Conservation (phyloP, 331 rosid species). For the Ulmus americana region DNA sequence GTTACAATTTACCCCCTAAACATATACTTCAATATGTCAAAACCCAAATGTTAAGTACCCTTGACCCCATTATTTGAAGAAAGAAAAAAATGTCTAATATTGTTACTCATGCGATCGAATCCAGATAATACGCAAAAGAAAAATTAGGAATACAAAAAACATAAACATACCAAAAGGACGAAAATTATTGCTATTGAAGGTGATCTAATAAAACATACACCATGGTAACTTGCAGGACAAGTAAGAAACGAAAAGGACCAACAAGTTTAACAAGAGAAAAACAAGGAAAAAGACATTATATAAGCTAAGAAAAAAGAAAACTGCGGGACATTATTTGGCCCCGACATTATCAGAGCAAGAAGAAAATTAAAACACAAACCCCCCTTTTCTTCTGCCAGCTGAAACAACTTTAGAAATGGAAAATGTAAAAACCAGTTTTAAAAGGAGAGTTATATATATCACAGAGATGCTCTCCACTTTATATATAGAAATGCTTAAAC, state of each 20-base stretch:
- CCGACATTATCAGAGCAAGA: constrained; percentile 25
- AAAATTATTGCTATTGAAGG: too few relatives aligned
- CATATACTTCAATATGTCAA: too few relatives aligned
- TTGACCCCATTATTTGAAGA: too few relatives aligned
- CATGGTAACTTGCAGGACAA: constrained; percentile 9
- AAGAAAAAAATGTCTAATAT: too few relatives aligned
- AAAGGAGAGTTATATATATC: constrained; percentile 30
- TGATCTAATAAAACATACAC: not conserved
- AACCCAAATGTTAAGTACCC: too few relatives aligned
- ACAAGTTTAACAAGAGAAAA: constrained; percentile 9
- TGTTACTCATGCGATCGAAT: too few relatives aligned
- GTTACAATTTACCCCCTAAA: too few relatives aligned
- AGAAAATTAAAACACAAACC: constrained; percentile 28
- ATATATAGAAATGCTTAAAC: constrained; percentile 24
- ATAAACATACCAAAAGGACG: too few relatives aligned
- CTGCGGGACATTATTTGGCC: constrained; percentile 24
- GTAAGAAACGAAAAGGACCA: constrained; percentile 4
- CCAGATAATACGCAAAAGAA: too few relatives aligned
- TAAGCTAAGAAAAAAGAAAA: constrained; percentile 14
- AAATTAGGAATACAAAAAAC: too few relatives aligned
- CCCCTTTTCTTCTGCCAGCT: constrained; percentile 21
- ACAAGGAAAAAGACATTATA: constrained; percentile 8
- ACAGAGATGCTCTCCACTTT: constrained; percentile 36
- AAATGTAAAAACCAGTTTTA: constrained; percentile 17
- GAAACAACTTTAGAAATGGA: constrained; percentile 23